Base-by-base conservation (phyloP, 2,329 filamentous ascomycete genomes). In the Aspergillus clavatus region DNA sequence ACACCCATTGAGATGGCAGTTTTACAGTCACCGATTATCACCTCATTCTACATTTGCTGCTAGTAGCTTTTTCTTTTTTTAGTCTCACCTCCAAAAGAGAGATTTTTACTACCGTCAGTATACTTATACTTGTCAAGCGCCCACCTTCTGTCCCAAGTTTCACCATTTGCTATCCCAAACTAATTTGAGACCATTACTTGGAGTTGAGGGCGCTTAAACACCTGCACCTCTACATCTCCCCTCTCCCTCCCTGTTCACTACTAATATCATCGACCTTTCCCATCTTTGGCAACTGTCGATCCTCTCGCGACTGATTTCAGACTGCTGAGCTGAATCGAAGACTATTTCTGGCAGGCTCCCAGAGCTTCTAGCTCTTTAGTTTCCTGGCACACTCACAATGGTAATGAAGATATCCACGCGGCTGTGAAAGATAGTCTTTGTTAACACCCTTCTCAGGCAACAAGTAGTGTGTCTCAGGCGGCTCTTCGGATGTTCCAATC, bases 61-160 rank as follows among this genome's bases (percentile, higher is more conserved):
- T 36, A 38, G 38, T 42, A 35, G 24, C 29, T 14, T 51, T 38
- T 45, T 51, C 47, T 42, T 47, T 45, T 50, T 48, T 51, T 42
- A n/a, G 47, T 33, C 27, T 29, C 24, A 12, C n/a, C 29, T 18
- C 40, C 39, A 36, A 14, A 22, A 6, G 23, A 22, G 27, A 24
- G 8, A 24, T 40, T 28, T 26, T 33, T 10, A 42, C 38, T 23
- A 26, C 29, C 43, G 29, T 8, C 26, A 5, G 28, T 46, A 43
- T 53, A 53, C 51, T 49, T 53, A 53, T 48, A 53, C 48, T 18
- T 22, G 39, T 29, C 40, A 41, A 19, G 28, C 45, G 40, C 37
- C 51, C 38, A n/a, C 48, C 10, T 38, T 39, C 22, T 28, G 27
- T n/a, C 27, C 22, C 39, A 31, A 36, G 19, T 41, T 42, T 21